phyloP scores from a whole-genome alignment of 2,329 filamentous ascomycete genomes.

The Verticillium tricorpus region DNA sequence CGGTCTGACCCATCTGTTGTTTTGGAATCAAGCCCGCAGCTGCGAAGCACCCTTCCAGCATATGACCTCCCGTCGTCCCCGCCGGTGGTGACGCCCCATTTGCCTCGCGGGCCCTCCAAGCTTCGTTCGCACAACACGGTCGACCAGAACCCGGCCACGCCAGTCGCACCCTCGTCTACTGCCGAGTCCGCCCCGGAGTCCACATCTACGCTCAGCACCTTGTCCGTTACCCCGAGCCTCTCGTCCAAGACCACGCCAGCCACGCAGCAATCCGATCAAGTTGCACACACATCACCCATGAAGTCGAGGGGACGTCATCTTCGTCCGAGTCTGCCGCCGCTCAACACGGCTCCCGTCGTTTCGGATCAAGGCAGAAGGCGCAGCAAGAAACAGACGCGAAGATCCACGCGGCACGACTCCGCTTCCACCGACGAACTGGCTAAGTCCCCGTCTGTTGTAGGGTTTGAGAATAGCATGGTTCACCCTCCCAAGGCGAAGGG shows the following conservation, averaged over 20 bases:
- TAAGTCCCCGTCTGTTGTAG: conserved; percentile 29
- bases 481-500: conserved; percentile 17
- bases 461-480: conserved; percentile 32
- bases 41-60: background rate
- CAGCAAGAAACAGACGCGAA: conserved; percentile 3
- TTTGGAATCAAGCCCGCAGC: conserved; percentile 1
- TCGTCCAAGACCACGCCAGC: conserved; percentile 31
- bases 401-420: conserved; percentile 26
- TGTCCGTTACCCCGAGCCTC: conserved; percentile 33
- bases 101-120: background rate
- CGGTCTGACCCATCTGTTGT: background rate
- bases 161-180: background rate
- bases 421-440: conserved; percentile 46
- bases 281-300: conserved; percentile 5
- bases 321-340: background rate
- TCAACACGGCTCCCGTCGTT: conserved; percentile 1
- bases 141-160: conserved; percentile 2
- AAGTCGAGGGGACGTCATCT: conserved; percentile 6
- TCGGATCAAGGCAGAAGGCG: conserved; percentile 14
- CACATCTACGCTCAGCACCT: conserved; percentile 34
- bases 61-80: conserved; percentile 18
- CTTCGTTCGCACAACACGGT: background rate
- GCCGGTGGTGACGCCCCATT: conserved; percentile 6
- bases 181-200: conserved; percentile 11
- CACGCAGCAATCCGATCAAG: conserved; percentile 24